Conservation (phyloP, 768 basidiomycete genomes). For the Boletales sp. region DNA sequence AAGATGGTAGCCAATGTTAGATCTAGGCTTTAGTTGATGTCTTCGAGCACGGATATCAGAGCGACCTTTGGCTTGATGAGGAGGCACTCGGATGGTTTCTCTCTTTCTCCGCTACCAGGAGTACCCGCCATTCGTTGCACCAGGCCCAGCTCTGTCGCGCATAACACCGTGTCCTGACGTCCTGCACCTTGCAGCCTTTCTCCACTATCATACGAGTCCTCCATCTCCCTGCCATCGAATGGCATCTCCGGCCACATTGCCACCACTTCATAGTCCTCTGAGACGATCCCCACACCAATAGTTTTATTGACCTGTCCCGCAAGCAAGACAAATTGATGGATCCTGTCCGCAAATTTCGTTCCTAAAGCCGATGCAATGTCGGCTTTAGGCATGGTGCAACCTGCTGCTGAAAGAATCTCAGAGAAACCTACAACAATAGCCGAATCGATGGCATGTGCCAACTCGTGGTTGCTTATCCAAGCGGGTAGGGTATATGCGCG, state of each 20-base stretch:
- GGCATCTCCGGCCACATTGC: background rate
- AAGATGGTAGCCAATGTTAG: too few relatives aligned
- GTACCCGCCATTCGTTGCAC: conserved; percentile 18
- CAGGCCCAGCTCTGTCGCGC: conserved; percentile 34
- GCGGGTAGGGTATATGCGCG: conserved; percentile 12
- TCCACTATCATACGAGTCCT: conserved; percentile 18
- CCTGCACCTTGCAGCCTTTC: background rate
- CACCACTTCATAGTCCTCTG: conserved; percentile 21
- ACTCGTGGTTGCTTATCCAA: conserved; percentile 14
- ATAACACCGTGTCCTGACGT: conserved; percentile 20
- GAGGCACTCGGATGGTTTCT: conserved; percentile 17
- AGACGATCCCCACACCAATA: conserved; percentile 20
- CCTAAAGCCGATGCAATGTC: conserved; percentile 38
- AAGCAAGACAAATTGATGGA: conserved; percentile 39
- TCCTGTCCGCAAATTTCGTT: conserved; percentile 38
- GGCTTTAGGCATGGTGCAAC: conserved; percentile 12
- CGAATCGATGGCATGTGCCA: conserved; percentile 3
- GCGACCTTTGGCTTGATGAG: conserved; percentile 34
- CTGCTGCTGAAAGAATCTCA: conserved; percentile 27
- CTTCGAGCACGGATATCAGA: conserved; percentile 26
- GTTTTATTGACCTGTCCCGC: conserved; percentile 43
- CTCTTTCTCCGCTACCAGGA: conserved; percentile 5
- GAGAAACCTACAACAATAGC: conserved; percentile 18
- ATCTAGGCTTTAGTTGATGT: conserved; percentile 11
- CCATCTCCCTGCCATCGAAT: conserved; percentile 1